These are phyloP conservation scores for Leishmania guyanensis DNA, from an alignment of 208 protist species.

Conservation along the genomic window DNA sequence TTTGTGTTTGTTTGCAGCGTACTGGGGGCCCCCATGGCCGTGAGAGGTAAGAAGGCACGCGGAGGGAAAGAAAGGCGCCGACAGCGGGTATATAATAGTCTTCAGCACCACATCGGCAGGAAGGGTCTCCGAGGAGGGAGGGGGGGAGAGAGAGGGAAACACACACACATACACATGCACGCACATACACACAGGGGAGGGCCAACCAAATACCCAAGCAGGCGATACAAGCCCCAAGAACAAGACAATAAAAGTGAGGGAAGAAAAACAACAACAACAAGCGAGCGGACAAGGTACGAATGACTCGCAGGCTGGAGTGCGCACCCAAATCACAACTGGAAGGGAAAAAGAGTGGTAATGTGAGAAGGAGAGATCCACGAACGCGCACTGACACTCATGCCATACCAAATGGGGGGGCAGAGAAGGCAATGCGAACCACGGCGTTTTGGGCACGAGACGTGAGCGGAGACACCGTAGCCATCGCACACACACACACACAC, in stretches of 20 bases:
- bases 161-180: neutral
- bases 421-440: neutral
- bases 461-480: neutral
- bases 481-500: neutral
- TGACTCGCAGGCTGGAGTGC: too few species aligned
- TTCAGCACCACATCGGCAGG: neutral
- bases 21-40: neutral
- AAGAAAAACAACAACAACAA: neutral
- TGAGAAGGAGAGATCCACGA: slow-evolving; percentile 10
- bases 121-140: neutral
- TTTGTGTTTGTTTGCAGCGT: neutral
- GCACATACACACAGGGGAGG: neutral
- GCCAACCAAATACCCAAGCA: neutral
- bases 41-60: too few species aligned
- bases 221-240: neutral
- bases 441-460: neutral
- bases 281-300: too few species aligned
- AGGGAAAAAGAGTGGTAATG: too few species aligned
- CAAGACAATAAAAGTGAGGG: neutral
- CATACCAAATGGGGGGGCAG: neutral
- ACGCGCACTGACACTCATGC: neutral
- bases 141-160: neutral
- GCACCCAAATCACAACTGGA: too few species aligned
- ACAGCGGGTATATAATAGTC: neutral
- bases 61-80: neutral